A percentile compares a stretch with the other conserved stretches of the same genome.
Conservation (phyloP, 1,284 basidiomycete species). For the Sanguinoderma infundibulare region DNA sequence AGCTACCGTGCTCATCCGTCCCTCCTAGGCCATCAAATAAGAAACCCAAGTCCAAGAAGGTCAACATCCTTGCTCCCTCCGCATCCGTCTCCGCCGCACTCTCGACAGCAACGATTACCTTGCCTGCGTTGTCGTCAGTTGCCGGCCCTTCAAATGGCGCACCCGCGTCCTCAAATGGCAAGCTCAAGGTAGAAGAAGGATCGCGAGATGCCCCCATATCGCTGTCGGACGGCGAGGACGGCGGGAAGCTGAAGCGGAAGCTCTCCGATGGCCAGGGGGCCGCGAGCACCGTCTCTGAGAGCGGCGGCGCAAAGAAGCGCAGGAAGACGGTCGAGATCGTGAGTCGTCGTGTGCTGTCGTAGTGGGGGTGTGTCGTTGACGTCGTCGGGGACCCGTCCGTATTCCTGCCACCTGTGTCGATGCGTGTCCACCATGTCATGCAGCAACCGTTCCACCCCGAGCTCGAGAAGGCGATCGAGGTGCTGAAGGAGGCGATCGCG, state of each 20-base stretch:
- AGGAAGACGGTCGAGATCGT: conserved; percentile 70
- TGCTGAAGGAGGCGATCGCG: conserved; percentile 64
- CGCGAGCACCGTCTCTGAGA: conserved; percentile 16
- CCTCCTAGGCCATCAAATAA: conserved; percentile 49
- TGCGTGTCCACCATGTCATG: conserved; percentile 10
- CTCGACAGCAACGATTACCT: conserved; percentile 33
- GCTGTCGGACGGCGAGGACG: conserved; percentile 43
- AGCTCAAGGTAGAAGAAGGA: conserved; percentile 37
- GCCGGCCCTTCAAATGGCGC: conserved; percentile 26
- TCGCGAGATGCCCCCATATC: conserved; percentile 58
- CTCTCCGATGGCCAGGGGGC: conserved; percentile 18
- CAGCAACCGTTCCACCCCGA: conserved; percentile 69
- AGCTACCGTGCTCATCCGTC: not conserved
- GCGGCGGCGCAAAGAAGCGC: conserved; percentile 57
- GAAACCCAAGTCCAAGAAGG: conserved; percentile 71
- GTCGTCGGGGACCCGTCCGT: not conserved
- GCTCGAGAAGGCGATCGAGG: conserved; percentile 65
- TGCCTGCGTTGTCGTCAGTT: conserved; percentile 25
- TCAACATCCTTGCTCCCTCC: conserved; percentile 37
- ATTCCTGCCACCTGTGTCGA: not conserved
- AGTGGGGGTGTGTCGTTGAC: not conserved
- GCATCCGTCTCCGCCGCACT: conserved; percentile 37
- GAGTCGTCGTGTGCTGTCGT: conserved; percentile 26
- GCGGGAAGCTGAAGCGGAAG: conserved; percentile 37
- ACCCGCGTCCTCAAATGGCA: conserved; percentile 10